Conservation (phyloP, 169 alveolate genomes). For the Cryptosporidium meleagridis region DNA sequence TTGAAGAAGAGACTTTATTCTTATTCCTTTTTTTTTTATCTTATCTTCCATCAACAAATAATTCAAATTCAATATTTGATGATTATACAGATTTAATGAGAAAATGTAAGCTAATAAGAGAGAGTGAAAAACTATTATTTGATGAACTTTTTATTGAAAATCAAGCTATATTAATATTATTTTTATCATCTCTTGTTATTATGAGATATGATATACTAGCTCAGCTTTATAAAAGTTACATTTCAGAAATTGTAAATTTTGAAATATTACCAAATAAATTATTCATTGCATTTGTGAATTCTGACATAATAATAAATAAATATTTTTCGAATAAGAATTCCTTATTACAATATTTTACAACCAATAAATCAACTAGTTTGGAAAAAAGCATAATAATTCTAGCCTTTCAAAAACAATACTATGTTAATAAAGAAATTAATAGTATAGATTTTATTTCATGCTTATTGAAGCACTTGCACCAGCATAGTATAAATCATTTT, state of each 20-base stretch:
- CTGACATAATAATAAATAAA: constrained; percentile 22
- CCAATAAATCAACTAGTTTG: not conserved
- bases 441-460: constrained; percentile 6
- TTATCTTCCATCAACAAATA: constrained; percentile 29
- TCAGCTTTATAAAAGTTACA: not conserved
- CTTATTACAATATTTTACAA: not conserved
- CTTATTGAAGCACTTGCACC: constrained; percentile 10
- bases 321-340: constrained; percentile 38
- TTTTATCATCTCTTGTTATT: constrained; percentile 40
- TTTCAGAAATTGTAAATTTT: not conserved
- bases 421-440: constrained; percentile 20
- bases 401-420: constrained; percentile 11
- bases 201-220: constrained; percentile 7
- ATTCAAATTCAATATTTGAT: not conserved
- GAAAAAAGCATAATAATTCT: not conserved
- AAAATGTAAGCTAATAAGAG: constrained; percentile 9
- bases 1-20: constrained; percentile 15
- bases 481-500: not conserved
- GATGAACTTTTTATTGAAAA: constrained; percentile 69
- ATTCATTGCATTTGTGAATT: constrained; percentile 34
- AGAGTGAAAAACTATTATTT: constrained; percentile 1
- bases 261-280: constrained; percentile 53
- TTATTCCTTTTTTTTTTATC: constrained; percentile 28
- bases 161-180: constrained; percentile 29
- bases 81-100: constrained; percentile 11